Percentiles rank a stretch among this genome's conserved stretches.
Conservation (phyloP, 73 alveolate species). For the Durusdinium trenchii region DNA sequence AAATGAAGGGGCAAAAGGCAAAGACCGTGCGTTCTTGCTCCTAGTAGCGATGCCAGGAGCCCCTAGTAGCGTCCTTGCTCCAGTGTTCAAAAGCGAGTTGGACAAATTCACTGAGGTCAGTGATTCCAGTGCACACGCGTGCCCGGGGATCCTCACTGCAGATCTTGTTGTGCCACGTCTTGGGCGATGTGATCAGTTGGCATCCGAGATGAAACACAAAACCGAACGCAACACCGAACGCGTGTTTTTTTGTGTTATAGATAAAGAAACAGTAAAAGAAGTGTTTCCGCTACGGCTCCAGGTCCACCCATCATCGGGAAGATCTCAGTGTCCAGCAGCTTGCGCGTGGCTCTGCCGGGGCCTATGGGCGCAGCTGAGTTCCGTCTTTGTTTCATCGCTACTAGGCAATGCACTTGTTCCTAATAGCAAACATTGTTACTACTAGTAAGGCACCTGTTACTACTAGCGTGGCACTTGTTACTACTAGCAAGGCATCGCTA, state of each 20-base stretch:
- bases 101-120: conserved; percentile 8
- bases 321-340: conserved; percentile 25
- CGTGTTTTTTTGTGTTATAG: background rate
- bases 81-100: background rate
- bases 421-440: no score
- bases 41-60: background rate
- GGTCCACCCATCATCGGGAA: conserved; percentile 75
- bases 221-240: background rate
- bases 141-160: conserved; percentile 73
- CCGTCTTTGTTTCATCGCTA: background rate
- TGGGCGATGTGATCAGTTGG: conserved; percentile 71
- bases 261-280: background rate
- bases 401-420: background rate
- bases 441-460: background rate
- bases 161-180: conserved; percentile 64
- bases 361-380: background rate
- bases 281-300: background rate
- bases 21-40: no score
- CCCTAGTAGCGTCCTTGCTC: no score
- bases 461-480: background rate
- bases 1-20: background rate
- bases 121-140: conserved; percentile 86
- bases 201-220: background rate
- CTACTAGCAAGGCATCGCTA: background rate
- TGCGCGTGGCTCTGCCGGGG: conserved; percentile 12